Conservation (phyloP, 768 basidiomycete genomes). For the Lactarius trivialis region DNA sequence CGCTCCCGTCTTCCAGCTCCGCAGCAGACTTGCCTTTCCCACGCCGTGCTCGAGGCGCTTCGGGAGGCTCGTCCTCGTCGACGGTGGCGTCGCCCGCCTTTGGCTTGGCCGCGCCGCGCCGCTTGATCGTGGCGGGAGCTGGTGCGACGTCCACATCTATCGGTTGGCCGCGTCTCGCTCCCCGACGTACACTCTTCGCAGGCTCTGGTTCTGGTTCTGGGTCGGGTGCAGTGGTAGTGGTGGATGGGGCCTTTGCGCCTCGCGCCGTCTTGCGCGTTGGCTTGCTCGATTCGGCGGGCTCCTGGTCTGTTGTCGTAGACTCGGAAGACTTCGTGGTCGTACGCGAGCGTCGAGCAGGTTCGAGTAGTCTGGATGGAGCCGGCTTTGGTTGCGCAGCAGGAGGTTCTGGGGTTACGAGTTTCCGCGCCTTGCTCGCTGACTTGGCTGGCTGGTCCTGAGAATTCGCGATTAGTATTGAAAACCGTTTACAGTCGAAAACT, state of each 20-base stretch:
- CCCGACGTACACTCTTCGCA: conserved; percentile 18
- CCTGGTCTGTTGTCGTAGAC: conserved; percentile 20
- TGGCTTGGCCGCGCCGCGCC: conserved; percentile 21
- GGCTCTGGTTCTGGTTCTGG: conserved; percentile 17
- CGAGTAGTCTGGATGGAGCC: neutral
- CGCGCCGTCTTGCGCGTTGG: conserved; percentile 13
- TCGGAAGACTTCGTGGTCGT: conserved; percentile 22
- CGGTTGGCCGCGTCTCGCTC: conserved; percentile 18
- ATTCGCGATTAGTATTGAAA: no score
- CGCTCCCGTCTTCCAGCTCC: conserved; percentile 8
- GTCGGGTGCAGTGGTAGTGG: conserved; percentile 8
- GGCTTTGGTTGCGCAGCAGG: conserved; percentile 8
- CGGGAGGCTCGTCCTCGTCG: conserved; percentile 2
- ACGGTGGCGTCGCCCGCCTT: conserved; percentile 5
- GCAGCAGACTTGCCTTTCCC: conserved; percentile 8
- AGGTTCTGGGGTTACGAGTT: conserved; percentile 8
- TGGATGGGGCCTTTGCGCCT: conserved; percentile 4
- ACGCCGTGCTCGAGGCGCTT: conserved; percentile 15
- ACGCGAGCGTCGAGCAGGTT: conserved; percentile 26
- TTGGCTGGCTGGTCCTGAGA: no score
- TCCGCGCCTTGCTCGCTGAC: conserved; percentile 2
- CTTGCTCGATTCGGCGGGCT: conserved; percentile 11
- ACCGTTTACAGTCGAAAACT: conserved; percentile 2
- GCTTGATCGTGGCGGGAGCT: conserved; percentile 14
- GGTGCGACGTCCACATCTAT: conserved; percentile 8